Conservation (phyloP, 2,329 filamentous ascomycete species). For the Clarireedia homoeocarpa region DNA sequence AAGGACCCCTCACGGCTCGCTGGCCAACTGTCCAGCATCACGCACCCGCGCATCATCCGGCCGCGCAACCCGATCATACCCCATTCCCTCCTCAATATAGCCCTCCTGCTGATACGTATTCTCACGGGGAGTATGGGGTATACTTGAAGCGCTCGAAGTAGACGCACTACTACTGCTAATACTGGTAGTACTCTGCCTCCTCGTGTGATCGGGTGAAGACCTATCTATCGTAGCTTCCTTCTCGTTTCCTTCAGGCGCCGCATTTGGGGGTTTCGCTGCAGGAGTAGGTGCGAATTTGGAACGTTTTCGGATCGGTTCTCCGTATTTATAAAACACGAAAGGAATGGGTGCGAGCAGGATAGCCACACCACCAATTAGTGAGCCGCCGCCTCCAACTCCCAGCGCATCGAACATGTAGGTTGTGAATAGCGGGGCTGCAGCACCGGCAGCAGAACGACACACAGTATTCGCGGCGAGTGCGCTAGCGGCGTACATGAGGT, state of each 20-base stretch:
- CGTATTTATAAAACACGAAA: conserved; percentile 27
- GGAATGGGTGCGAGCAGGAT: conserved; percentile 30
- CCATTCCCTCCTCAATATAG: conserved; percentile 5
- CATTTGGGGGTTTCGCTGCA: not conserved
- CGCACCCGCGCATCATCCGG: not conserved
- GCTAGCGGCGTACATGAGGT: conserved; percentile 34
- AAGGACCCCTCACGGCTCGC: not conserved
- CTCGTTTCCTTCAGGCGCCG: not conserved
- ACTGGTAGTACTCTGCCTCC: not conserved
- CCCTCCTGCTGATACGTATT: conserved; percentile 7
- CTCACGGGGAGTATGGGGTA: conserved; percentile 28
- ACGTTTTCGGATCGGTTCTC: conserved; percentile 22
- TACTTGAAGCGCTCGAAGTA: conserved; percentile 29
- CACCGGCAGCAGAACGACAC: conserved; percentile 55
- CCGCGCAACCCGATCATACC: not conserved
- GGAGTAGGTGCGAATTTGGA: conserved; percentile 25
- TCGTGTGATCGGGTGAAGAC: not conserved
- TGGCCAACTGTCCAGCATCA: conserved; percentile 3
- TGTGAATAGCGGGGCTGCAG: conserved; percentile 54
- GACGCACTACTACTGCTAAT: not conserved
- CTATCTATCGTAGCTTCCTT: not conserved
- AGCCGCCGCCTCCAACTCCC: conserved; percentile 44
- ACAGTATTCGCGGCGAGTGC: conserved; percentile 57
- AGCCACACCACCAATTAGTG: conserved; percentile 40
- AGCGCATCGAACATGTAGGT: conserved; percentile 36